Evolutionary conservation across 2,329 filamentous ascomycete species (phyloP).

Genomic region (Xylariaceae sp.): DNA sequence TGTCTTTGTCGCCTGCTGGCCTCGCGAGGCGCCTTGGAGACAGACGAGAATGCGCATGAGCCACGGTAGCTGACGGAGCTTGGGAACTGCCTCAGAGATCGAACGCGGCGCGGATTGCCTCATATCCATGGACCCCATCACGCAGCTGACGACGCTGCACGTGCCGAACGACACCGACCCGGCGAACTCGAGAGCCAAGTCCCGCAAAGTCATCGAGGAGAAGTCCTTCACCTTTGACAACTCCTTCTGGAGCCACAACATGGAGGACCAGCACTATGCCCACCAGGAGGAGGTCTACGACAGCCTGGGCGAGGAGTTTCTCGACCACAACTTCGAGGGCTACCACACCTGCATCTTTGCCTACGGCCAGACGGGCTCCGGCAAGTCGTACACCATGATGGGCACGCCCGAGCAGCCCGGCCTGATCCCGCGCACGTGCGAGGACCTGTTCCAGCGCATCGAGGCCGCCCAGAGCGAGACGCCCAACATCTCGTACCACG

Average conservation of each 20-base stretch:
- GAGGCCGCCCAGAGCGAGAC: constrained; percentile 68
- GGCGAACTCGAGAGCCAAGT: constrained; percentile 51
- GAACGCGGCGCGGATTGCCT: constrained; percentile 76
- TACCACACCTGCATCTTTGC: constrained; percentile 99
- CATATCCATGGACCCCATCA: constrained; percentile 82
- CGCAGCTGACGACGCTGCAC: constrained; percentile 75
- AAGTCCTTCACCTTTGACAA: constrained; percentile 95
- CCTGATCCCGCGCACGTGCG: constrained; percentile 88
- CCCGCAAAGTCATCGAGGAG: constrained; percentile 72
- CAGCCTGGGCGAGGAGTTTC: constrained; percentile 86
- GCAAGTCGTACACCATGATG: constrained; percentile 99
- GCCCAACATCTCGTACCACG: constrained; percentile 91
- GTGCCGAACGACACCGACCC: constrained; percentile 54
- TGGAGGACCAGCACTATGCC: constrained; percentile 75
- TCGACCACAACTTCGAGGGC: constrained; percentile 98
- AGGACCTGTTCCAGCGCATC: constrained; percentile 92
- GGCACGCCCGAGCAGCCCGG: constrained; percentile 77
- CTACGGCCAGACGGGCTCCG: constrained; percentile 94
- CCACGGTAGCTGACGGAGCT: neutral
- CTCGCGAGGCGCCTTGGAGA: no score
- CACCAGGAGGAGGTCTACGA: constrained; percentile 92
- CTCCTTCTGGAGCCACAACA: constrained; percentile 93
- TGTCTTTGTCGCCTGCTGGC: no score
- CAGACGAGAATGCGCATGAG: no score
- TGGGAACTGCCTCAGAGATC: constrained; percentile 53